These are phyloP conservation scores for Amanita subjunquillea DNA, from an alignment of 768 basidiomycete species.

Conservation along the genomic window DNA sequence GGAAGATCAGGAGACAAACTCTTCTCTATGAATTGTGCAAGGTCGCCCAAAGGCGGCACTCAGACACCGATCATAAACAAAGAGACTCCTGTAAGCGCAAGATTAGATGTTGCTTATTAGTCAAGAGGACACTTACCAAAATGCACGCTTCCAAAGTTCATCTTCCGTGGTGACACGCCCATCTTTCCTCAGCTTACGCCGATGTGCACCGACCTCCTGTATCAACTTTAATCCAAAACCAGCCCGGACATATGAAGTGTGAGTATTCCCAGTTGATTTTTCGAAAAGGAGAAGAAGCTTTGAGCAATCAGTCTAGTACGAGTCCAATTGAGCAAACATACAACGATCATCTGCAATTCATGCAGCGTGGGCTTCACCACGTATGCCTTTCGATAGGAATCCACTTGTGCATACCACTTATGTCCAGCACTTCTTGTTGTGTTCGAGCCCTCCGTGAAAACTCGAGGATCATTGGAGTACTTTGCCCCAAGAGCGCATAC, in stretches of 20 bases:
- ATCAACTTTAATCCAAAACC: conserved; percentile 59
- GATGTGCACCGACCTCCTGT: conserved; percentile 70
- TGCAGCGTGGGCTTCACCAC: conserved; percentile 50
- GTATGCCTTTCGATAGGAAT: conserved; percentile 49
- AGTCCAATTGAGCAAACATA: conserved; percentile 22
- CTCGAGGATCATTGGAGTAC: conserved; percentile 49
- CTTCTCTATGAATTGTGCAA: conserved; percentile 64
- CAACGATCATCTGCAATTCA: conserved; percentile 64
- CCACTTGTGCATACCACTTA: conserved; percentile 59
- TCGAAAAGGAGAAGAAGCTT: conserved; percentile 41
- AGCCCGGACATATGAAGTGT: conserved; percentile 51
- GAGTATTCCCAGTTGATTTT: conserved; percentile 36
- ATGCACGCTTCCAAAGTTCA: conserved; percentile 67
- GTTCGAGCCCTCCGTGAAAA: conserved; percentile 35
- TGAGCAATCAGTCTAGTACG: background rate
- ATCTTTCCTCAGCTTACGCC: conserved; percentile 20
- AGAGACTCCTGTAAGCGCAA: conserved; percentile 29
- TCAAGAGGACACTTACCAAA: conserved; percentile 28
- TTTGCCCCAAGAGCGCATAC: conserved; percentile 62
- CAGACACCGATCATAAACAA: conserved; percentile 36
- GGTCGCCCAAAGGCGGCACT: conserved; percentile 56
- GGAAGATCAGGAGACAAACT: conserved; percentile 26
- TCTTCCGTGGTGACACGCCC: conserved; percentile 37
- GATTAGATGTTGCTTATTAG: background rate
- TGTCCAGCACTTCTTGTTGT: conserved; percentile 41